Base-by-base conservation (phyloP, 345 rosid species). In the Viola odorata region DNA sequence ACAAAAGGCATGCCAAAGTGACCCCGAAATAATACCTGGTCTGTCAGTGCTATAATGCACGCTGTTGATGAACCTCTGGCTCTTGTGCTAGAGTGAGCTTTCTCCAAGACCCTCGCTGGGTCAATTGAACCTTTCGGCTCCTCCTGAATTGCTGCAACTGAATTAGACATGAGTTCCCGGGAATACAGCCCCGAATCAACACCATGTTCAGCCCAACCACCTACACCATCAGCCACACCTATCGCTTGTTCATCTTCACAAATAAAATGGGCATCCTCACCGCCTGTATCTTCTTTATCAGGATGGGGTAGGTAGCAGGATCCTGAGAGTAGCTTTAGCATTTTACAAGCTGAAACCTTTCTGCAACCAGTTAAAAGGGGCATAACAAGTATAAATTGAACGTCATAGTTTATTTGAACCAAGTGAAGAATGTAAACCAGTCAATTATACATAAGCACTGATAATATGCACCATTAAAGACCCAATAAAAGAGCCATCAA, bases 151-250 rank as follows among this genome's bases (percentile, higher is more conserved):
- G 96, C 97, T 70, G 70, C 49, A 37, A 86, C 96, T 7, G 97
- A 84, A 75, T 94, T 76, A 52, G 91, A 88, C 99, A 94, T 90
- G 68, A 94, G 95, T 71, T 94, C 97, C 60, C 96, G 77, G 17
- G 99, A 90, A 66, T 86, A 94, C 50, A 0, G 65, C 65, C 99
- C 99, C 12, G 99, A 56, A 77, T 94, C 86, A 50, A 94, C 82
- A 64, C 99, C 99, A 12, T 74, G 82, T 71, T 82, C 94, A 11
- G 97, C 99, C 99, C 99, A 94, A 42, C 97, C 99, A 51, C 99
- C 99, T 72, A 94, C 99, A 56, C 97, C 99, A 76, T 94, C 99
- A 37, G 99, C 99, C 72, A 90, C 89, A 48, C 97, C 97, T 41
- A 94, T 56, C 13, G 96, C 99, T 54, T 94, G 95, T 68, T 83